These are phyloP conservation scores for Wickerhamiella spandovensis DNA, from an alignment of 805 yeast species.

Conservation along the genomic window DNA sequence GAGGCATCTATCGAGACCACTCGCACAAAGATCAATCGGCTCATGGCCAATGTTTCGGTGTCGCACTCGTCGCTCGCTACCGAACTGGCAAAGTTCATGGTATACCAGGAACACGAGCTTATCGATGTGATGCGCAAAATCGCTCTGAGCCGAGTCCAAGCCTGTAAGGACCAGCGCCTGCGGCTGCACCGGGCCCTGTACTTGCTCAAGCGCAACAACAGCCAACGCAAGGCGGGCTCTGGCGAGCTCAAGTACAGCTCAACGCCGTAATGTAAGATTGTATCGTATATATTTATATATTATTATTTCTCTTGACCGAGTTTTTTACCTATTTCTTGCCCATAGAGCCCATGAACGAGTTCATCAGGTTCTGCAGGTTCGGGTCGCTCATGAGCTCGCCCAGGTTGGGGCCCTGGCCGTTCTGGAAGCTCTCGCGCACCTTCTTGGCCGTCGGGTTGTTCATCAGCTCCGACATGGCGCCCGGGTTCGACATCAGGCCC, in stretches of 20 bases:
- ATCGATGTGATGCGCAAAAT: constrained; percentile 14
- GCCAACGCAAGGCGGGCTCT: neutral
- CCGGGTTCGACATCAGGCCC: constrained; percentile 75
- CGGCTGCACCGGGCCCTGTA: constrained; percentile 9
- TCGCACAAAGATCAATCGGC: constrained; percentile 18
- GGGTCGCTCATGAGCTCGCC: constrained; percentile 65
- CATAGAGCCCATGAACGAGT: neutral
- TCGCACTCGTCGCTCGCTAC: constrained; percentile 26
- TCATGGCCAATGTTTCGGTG: constrained; percentile 23
- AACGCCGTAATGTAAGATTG: too few species aligned
- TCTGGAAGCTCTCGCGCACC: constrained; percentile 68
- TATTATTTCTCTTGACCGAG: neutral
- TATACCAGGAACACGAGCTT: constrained; percentile 24
- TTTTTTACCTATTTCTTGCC: neutral
- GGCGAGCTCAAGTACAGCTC: neutral
- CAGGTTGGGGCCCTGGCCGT: constrained; percentile 57
- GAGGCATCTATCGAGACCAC: constrained; percentile 21
- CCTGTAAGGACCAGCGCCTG: constrained; percentile 13
- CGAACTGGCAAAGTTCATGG: constrained; percentile 26
- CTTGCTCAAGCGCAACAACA: neutral
- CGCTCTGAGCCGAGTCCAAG: constrained; percentile 13
- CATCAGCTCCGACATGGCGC: constrained; percentile 59
- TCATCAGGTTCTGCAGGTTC: constrained; percentile 44
- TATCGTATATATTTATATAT: neutral
- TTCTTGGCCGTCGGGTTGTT: constrained; percentile 66